Conservation (phyloP, 148 eudicot genomes). For the Bassia scoparia region DNA sequence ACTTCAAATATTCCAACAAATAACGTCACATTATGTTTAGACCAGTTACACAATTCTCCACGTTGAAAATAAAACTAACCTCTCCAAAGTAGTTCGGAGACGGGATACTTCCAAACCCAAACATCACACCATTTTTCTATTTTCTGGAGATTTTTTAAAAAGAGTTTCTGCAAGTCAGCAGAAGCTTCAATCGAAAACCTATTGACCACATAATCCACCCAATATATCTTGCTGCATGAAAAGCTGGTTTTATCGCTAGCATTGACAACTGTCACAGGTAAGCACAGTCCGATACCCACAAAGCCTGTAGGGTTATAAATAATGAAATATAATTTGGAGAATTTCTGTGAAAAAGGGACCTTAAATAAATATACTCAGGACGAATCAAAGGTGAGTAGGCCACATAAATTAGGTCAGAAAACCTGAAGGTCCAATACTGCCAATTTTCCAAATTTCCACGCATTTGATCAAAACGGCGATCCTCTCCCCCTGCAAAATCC, state of each 20-base stretch:
- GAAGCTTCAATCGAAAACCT: conserved; percentile 74
- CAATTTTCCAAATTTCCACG: conserved; percentile 71
- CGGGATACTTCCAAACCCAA: conserved; percentile 93
- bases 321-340: not conserved
- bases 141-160: conserved; percentile 72
- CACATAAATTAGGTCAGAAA: conserved; percentile 17
- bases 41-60: no score
- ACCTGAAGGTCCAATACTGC: conserved; percentile 93
- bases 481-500: conserved; percentile 96
- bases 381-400: not conserved
- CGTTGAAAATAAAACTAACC: conserved; percentile 36
- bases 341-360: not conserved
- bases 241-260: conserved; percentile 73
- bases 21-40: no score
- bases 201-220: conserved; percentile 92
- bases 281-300: conserved; percentile 99
- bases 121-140: conserved; percentile 87
- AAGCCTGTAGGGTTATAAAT: conserved; percentile 53
- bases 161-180: conserved; percentile 87
- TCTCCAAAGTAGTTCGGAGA: conserved; percentile 98
- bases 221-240: conserved; percentile 57
- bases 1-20: no score
- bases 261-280: conserved; percentile 91
- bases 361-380: not conserved
- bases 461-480: conserved; percentile 89